Base-by-base conservation (phyloP, 169 alveolate species). In the Cytauxzoon felis region DNA sequence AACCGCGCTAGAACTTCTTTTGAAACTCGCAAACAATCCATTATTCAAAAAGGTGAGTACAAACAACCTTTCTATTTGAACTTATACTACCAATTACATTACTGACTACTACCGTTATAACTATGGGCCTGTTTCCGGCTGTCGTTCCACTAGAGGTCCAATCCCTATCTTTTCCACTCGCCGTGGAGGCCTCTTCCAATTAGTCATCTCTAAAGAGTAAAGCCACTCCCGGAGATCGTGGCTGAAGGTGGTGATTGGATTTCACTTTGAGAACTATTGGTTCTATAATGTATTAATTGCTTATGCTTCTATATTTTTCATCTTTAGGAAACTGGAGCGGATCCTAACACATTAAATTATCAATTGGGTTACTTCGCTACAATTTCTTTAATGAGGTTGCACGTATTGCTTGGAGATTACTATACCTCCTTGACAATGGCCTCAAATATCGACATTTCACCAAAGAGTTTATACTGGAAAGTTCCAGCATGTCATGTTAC, bases 401-500 rank as follows among this genome's bases (percentile, higher is more conserved):
- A 88, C 60, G 89, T 88, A 29, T 61, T 83, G 11, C 64, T 88
- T 65, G 94, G 94, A 11, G 92, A 86, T 65, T 89, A 86, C 75
- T 64, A 78, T 70, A 75, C 80, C 4, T 91, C 93, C 1, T 69
- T 89, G 45, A 61, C 70, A 34, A 67, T 80, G 38, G 88, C 83
- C 2, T 69, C 91, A 6, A 23, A 53, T 21, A 66, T 89, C 2
- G 90, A 88, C 38, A 19, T 86, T 8, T 50, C 87, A 23, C 75
- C 87, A 38, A 75, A 83, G 49, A 67, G 78, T 42, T 42, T 85
- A 50, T 88, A 89, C 76, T 84, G 92, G 91, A 83, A 79, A 64
- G 91, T 88, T 2, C 92, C 93, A 7, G 70, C 93, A 21, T 85
- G 92, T 63, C 90, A 89, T 56, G 79, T 84, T 4, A 82, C 89